Evolutionary conservation across 768 basidiomycete species (phyloP), one percentile per base, ranked within the genome.

Genomic region (Cyathus striatus): DNA sequence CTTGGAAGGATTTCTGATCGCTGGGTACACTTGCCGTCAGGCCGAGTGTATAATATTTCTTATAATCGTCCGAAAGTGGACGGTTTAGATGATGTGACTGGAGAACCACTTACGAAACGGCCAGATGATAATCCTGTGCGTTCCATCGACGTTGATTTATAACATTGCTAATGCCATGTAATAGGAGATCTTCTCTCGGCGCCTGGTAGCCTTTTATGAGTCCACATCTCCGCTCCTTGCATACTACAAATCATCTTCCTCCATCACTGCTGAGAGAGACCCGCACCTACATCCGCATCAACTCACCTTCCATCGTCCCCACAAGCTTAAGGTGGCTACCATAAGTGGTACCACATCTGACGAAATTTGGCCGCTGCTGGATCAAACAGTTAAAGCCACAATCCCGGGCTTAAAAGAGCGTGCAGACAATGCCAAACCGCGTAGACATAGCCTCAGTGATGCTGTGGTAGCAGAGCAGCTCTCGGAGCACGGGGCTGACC

Each of bases 111-210:
- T n/a, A 80, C 74, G n/a, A 87, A 85, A 53, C 76, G 92, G 21
- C 86, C 89, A 13, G 92, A 95, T 55, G 92, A 95, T 56, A 86
- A 87, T 59, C 88, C 90, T 3, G 90, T 91, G 55, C 40, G 83
- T 69, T 40, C 41, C 34, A 9, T 34, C 37, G 40, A n/a, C 20
- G 20, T n/a, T 26, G 27, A 20, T 44, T 26, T 24, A 32, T 42
- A 7, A 18, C 30, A 23, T 23, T 30, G 17, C 44, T 25, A 13
- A 38, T 42, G 26, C 7, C 40, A 6, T 40, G 53, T 40, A 50
- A 46, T 59, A 92, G 90, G 84, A 88, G 60, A 70, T 80, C 24
- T 92, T 92, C 59, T 70, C 80, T 24, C 85, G 80, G 26, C 83
- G 92, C 14, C 70, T 94, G 14, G 63, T 73, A 27, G 74, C 81